Evolutionary conservation across 352 stramenopile species (phyloP).

Genomic region (Blastocystis sp.): DNA sequence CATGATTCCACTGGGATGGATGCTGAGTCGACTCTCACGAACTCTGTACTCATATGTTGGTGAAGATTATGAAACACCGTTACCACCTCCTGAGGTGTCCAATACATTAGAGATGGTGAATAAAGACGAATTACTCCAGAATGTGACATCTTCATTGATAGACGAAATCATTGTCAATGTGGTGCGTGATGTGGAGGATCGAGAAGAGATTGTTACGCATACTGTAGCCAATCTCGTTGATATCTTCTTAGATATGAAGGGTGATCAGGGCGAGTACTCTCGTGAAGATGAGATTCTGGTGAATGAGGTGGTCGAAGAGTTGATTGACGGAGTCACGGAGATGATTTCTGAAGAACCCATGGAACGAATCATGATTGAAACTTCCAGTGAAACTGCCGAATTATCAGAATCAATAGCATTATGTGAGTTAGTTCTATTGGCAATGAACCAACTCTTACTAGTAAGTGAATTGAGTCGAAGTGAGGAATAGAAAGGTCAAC

Average conservation of each 20-base stretch:
- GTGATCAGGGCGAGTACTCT: not conserved
- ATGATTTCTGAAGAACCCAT: not conserved
- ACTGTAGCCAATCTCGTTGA: not conserved
- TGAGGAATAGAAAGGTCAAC: conserved; percentile 14
- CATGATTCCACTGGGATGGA: not conserved
- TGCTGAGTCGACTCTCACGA: not conserved
- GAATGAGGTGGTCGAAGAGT: not conserved
- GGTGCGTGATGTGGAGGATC: not conserved
- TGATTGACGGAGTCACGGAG: not conserved
- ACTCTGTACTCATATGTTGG: not conserved
- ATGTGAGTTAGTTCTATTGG: not conserved
- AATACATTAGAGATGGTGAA: not conserved
- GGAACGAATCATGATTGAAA: not conserved
- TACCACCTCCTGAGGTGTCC: not conserved
- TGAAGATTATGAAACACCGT: not conserved
- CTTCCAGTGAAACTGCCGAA: not conserved
- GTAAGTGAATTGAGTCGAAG: not conserved
- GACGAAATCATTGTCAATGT: not conserved
- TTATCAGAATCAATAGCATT: not conserved
- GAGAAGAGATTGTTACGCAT: not conserved
- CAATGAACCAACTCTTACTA: not conserved
- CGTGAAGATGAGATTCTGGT: conserved; percentile 5
- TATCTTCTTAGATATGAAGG: not conserved
- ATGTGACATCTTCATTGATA: not conserved
- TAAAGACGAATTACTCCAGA: not conserved